Evolutionary conservation across 2,329 filamentous ascomycete genomes (phyloP), one percentile per base, ranked within the genome.

Genomic region (Ophiostoma fasciatum): DNA sequence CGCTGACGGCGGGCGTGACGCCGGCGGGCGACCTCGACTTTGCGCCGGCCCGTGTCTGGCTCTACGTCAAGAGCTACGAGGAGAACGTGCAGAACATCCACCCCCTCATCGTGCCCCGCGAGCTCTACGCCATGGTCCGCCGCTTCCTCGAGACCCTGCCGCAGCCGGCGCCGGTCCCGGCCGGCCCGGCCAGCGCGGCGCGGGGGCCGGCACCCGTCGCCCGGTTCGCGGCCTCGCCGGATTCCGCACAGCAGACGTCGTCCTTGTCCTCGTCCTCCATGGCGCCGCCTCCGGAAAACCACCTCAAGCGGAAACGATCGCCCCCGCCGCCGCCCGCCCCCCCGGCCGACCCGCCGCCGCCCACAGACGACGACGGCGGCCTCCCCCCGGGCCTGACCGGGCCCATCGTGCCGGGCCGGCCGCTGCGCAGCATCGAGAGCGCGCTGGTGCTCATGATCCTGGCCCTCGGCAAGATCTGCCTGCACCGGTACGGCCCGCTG

Each of bases 391-490:
- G n/a, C n/a, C 41, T 35, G 18, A 27, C 36, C 42, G 52, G 48
- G 29, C 28, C 31, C 7, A 35, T 32, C 4, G 68, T 64, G 45
- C 56, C 60, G 7, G 61, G 63, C 4, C 62, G 62, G 38, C 72
- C 73, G 3, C 69, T 68, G 45, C 65, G 78, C 35, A 83, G 79
- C 7, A 74, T 90, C 13, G 70, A 76, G 36, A 93, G 82, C 46
- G 85, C 85, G 0, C 66, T 96, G 27, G 72, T 94, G 1, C 66
- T 94, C 3, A 64, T 88, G 4, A 74, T 94, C 1, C 64, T 96
- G 36, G 88, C 88, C 0, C 61, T 98, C 6, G 90, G 90, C 14
- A 85, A 84, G 49, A 80, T 96, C 11, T 88, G 82, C 48, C 53
- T 63, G 8, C 57, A 68, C 45, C 64, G 62, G 30, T 62, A 64